Base-by-base conservation (phyloP, 371 early-diverging fungal species). In the Conidiobolus incongruus region DNA sequence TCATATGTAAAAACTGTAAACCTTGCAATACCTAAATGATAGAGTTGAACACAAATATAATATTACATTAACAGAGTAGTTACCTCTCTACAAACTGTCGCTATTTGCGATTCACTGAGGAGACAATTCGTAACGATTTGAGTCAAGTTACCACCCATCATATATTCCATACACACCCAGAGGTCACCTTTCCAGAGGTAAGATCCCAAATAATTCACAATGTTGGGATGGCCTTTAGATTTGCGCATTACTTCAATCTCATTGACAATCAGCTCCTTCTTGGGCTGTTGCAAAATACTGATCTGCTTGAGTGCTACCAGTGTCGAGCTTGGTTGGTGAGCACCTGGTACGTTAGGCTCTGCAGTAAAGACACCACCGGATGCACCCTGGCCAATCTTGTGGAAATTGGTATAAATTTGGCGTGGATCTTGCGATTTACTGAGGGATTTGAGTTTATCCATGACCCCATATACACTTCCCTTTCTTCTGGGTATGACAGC, bases 241-340 rank as follows among this genome's bases (percentile, higher is more conserved):
- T 75, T 75, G n/a, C n/a, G n/a, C 72, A 81, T 72, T 7, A 77
- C 64, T 36, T 65, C 62, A 28, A 81, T 54, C 51, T 81, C 82
- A 29, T 77, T 75, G 23, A 88, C 82, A 49, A 88, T 86, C 46
- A 88, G 59, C 32, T 86, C 89, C 57, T 86, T 85, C 52, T 79
- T 79, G 32, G 77, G 76, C 63, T 88, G 87, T 48, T 78, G 68
- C 39, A 75, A 75, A 38, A 88, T 52, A 54, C 84, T 77, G 81
- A 87, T 88, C 50, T 88, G 87, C 54, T 85, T 86, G 52, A 83
- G 77, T 0, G 86, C 85, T 1, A 85, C 84, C n/a, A n/a, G n/a
- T n/a, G n/a, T n/a, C n/a, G n/a, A n/a, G n/a, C n/a, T n/a, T n/a
- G n/a, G n/a, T n/a, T n/a, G n/a, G n/a, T n/a, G n/a, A n/a, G n/a